These are phyloP conservation scores for Physcomitrium patens DNA, from an alignment of 225 moss, liverwort and hornwort species.

Conservation along the genomic window DNA sequence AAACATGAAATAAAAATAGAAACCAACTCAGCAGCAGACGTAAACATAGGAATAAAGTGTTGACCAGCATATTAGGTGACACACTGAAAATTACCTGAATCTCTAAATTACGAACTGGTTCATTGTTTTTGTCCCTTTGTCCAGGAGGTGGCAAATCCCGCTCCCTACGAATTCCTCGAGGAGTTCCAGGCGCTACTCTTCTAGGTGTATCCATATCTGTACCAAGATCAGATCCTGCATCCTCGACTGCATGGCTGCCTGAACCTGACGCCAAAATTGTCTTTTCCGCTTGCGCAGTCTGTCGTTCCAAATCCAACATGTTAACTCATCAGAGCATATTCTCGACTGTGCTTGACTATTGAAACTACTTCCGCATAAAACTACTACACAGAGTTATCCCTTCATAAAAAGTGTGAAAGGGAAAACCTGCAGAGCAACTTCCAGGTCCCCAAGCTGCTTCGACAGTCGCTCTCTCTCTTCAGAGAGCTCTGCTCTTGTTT, in stretches of 20 bases:
- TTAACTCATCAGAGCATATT: conserved; percentile 32
- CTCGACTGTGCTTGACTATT: background rate
- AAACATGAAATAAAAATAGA: background rate
- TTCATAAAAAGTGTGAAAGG: background rate
- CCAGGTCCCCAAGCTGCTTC: conserved; percentile 79
- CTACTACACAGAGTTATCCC: background rate
- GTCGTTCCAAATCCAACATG: conserved; percentile 36
- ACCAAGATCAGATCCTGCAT: conserved; percentile 48
- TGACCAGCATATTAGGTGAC: conserved; percentile 12
- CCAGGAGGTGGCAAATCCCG: conserved; percentile 82
- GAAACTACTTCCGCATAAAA: conserved; percentile 10
- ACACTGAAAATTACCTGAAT: conserved; percentile 61
- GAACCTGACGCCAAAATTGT: conserved; percentile 57
- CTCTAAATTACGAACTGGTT: conserved; percentile 82
- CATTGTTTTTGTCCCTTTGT: conserved; percentile 67
- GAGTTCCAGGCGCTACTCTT: conserved; percentile 59
- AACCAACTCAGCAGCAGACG: background rate
- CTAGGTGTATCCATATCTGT: conserved; percentile 67
- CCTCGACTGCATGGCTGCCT: conserved; percentile 59
- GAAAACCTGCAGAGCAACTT: conserved; percentile 59
- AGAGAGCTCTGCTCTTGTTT: conserved; percentile 71
- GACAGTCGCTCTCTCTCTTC: conserved; percentile 84
- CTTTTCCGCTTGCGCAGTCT: conserved; percentile 77
- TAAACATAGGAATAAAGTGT: conserved; percentile 3
- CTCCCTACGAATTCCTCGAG: conserved; percentile 65